Base-by-base conservation (phyloP, 805 yeast species). In the Saccharomycopsis fibuligera region DNA sequence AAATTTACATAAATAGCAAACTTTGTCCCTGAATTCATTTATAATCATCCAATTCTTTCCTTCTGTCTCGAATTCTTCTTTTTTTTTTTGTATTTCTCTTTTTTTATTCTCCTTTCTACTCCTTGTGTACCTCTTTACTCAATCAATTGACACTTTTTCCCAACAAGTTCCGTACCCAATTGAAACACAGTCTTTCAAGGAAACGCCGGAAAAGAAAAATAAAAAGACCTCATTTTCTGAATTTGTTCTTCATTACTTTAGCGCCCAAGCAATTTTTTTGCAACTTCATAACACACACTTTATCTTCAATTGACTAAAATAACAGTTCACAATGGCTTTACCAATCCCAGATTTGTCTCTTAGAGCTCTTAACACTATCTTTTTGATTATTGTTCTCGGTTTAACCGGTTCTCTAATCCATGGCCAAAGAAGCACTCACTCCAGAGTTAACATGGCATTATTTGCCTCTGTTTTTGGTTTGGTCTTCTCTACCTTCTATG, bases 391-490 rank as follows among this genome's bases (percentile, higher is more conserved):
- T 61, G 77, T 81, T 48, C 78, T 93, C 54, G 99, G 96, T 66
- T 75, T 91, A 61, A 78, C 93, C 56, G 96, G 89, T 58, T 83
- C 93, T n/a, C 78, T 91, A 60, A 83, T 87, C 51, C 86, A 86
- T 53, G 76, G 84, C 54, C 80, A 77, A 61, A 72, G 77, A 63
- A 35, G 56, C 37, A 56, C 63, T 48, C 69, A 67, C 58, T 81
- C 96, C 43, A 93, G 93, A 68, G 95, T 93, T 56, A 89, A 88
- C 74, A 89, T 85, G 67, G 83, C 76, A 56, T 79, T 93, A 51
- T 93, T 93, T 65, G 80, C 96, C 35, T 81, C 95, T 38, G 87
- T 91, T 35, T 93, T 85, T 68, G 96, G 87, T 57, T 58, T 93
- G 25, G 75, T 88, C 54, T 79, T 91, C 48, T 86, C 93, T 40